phyloP scores from a whole-genome alignment of 345 rosid species.

The Acer negundo region DNA sequence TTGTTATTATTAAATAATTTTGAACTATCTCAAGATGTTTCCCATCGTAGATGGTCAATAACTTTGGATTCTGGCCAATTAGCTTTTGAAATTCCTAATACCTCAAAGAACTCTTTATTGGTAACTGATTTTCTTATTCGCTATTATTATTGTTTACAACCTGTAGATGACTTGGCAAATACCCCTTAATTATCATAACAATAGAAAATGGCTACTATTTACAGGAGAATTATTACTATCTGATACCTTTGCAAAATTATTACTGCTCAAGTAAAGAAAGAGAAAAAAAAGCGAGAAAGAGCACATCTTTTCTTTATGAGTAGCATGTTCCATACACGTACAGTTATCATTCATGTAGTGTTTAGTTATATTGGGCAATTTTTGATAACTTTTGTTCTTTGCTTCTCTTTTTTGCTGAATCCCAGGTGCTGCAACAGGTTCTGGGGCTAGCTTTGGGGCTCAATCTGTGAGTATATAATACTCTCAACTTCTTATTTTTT shows the following conservation, averaged over 20 bases:
- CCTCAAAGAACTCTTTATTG: neutral
- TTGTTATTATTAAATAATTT: neutral
- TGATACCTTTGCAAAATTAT: neutral
- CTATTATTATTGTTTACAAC: neutral
- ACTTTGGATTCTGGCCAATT: constrained; percentile 5
- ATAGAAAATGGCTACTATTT: neutral
- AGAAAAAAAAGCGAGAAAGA: neutral
- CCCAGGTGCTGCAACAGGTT: constrained; percentile 63
- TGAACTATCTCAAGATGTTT: neutral
- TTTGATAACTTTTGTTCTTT: neutral
- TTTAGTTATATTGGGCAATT: neutral
- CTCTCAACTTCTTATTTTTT: neutral
- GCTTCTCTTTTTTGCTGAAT: constrained; percentile 3
- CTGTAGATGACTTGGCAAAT: neutral
- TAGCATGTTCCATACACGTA: neutral
- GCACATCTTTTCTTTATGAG: neutral
- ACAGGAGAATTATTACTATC: neutral
- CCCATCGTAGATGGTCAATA: neutral
- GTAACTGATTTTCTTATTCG: constrained; percentile 3
- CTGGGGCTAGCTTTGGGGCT: constrained; percentile 88
- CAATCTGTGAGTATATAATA: constrained; percentile 57
- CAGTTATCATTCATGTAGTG: neutral
- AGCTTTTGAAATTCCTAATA: neutral
- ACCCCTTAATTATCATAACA: neutral
- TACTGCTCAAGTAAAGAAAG: neutral